phyloP scores from a whole-genome alignment of 1,284 basidiomycete genomes.

The Omphalotus olearius region DNA sequence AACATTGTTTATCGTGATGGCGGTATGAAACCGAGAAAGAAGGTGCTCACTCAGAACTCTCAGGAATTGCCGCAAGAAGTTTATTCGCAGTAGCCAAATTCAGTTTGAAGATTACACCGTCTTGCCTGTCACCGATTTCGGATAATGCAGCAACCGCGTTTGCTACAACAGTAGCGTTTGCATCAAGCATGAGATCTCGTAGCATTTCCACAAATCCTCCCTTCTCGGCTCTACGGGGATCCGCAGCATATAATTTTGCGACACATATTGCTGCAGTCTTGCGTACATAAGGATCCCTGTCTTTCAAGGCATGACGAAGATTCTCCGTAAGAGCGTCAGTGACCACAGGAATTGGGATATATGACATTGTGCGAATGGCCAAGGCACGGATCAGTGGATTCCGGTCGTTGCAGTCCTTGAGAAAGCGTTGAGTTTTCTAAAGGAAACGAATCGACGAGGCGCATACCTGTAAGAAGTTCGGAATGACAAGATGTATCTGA shows the following conservation, averaged over 20 bases:
- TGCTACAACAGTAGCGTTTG: slow-evolving; percentile 91
- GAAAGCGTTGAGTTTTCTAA: slow-evolving; percentile 7
- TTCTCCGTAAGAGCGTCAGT: slow-evolving; percentile 81
- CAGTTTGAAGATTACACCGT: slow-evolving; percentile 85
- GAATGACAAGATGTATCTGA: slow-evolving; percentile 84
- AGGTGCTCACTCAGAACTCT: slow-evolving; percentile 82
- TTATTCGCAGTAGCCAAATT: slow-evolving; percentile 83
- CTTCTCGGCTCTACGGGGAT: slow-evolving; percentile 80
- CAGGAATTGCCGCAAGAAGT: slow-evolving; percentile 77
- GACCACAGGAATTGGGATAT: slow-evolving; percentile 84
- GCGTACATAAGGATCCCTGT: slow-evolving; percentile 92
- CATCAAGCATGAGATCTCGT: slow-evolving; percentile 86
- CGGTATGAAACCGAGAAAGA: slow-evolving; percentile 3
- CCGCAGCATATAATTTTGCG: slow-evolving; percentile 85
- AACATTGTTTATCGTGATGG: not conserved
- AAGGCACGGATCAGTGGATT: slow-evolving; percentile 91
- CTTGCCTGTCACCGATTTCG: slow-evolving; percentile 87
- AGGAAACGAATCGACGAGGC: slow-evolving; percentile 1
- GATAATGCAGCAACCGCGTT: slow-evolving; percentile 94
- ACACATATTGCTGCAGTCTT: slow-evolving; percentile 95
- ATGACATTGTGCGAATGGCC: slow-evolving; percentile 95
- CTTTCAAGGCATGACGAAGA: slow-evolving; percentile 82
- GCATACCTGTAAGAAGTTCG: slow-evolving; percentile 81
- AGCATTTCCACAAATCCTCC: slow-evolving; percentile 83
- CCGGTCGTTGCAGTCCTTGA: slow-evolving; percentile 85